phyloP scores from a whole-genome alignment of 2,329 filamentous ascomycete species.

The Xylariaceae sp. region DNA sequence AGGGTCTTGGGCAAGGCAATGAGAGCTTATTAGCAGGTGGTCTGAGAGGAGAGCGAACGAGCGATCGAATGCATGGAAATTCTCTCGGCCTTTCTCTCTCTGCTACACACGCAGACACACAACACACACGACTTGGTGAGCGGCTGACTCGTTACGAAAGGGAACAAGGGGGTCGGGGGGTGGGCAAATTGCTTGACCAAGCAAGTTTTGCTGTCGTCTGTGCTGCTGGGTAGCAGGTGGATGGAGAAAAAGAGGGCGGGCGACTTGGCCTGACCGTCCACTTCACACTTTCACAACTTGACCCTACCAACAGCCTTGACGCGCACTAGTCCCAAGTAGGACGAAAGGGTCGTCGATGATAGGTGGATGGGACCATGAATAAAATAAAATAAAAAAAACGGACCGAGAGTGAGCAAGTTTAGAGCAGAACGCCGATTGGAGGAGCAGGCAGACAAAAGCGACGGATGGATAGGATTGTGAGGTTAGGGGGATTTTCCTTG shows the following conservation, averaged over 20 bases:
- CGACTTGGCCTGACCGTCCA: not conserved
- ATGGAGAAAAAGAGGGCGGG: conserved; percentile 18
- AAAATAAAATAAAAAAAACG: conserved; percentile 17
- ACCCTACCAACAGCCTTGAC: conserved; percentile 1
- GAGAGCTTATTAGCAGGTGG: conserved; percentile 32
- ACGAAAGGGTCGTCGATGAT: not conserved
- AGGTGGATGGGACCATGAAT: conserved; percentile 1
- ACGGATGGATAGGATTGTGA: not conserved
- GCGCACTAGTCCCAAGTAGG: conserved; percentile 13
- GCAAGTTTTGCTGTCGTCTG: not conserved
- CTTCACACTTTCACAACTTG: not conserved
- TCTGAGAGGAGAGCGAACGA: conserved; percentile 32
- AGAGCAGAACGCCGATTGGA: conserved; percentile 11
- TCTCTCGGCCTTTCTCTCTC: conserved; percentile 24
- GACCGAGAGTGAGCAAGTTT: conserved; percentile 4
- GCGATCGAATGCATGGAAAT: conserved; percentile 28
- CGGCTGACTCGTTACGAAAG: conserved; percentile 24
- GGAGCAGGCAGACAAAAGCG: not conserved
- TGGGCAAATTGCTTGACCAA: conserved; percentile 4
- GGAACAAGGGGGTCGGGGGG: conserved; percentile 18
- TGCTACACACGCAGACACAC: not conserved
- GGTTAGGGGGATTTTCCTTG: too few relatives aligned
- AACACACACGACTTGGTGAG: conserved; percentile 16
- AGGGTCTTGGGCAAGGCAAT: conserved; percentile 32
- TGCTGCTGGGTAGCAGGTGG: not conserved